These are phyloP conservation scores for Populus davidiana DNA, from an alignment of 345 rosid species.

Conservation along the genomic window DNA sequence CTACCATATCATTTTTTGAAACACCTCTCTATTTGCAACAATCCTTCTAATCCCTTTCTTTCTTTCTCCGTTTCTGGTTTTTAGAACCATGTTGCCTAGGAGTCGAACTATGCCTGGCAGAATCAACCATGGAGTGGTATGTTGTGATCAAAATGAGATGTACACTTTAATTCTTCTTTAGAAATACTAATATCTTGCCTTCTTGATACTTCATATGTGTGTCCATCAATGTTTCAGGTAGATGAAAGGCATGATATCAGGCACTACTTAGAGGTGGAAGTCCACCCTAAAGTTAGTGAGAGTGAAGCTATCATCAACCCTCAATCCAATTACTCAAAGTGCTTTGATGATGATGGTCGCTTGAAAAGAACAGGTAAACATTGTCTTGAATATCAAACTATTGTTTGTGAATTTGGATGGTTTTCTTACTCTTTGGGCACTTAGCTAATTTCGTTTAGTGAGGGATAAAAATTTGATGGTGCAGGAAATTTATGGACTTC, in stretches of 20 bases:
- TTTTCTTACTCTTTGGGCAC: background rate
- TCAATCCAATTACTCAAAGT: slow-evolving; percentile 42
- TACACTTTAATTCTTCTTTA: background rate
- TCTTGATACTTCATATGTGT: background rate
- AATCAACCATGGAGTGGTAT: slow-evolving; percentile 43
- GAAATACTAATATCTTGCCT: too few species aligned
- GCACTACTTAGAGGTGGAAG: slow-evolving; percentile 54
- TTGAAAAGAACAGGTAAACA: slow-evolving; percentile 48
- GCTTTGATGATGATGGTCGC: slow-evolving; percentile 62
- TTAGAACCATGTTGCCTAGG: slow-evolving; percentile 42
- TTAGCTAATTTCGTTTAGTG: background rate
- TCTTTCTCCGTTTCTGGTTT: background rate
- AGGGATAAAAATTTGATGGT: background rate
- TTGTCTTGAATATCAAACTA: background rate
- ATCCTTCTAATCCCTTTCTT: background rate
- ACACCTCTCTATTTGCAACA: too few species aligned
- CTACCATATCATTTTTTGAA: background rate
- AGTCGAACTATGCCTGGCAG: slow-evolving; percentile 58
- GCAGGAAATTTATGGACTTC: slow-evolving; percentile 56
- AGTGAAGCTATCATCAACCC: slow-evolving; percentile 32
- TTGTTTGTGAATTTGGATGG: background rate
- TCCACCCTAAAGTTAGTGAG: slow-evolving; percentile 31
- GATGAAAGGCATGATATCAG: slow-evolving; percentile 51
- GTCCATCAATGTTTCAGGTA: slow-evolving; percentile 17
- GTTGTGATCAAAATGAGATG: background rate